Evolutionary conservation across 2,329 filamentous ascomycete genomes (phyloP).

Genomic region (Cercospora sesami): DNA sequence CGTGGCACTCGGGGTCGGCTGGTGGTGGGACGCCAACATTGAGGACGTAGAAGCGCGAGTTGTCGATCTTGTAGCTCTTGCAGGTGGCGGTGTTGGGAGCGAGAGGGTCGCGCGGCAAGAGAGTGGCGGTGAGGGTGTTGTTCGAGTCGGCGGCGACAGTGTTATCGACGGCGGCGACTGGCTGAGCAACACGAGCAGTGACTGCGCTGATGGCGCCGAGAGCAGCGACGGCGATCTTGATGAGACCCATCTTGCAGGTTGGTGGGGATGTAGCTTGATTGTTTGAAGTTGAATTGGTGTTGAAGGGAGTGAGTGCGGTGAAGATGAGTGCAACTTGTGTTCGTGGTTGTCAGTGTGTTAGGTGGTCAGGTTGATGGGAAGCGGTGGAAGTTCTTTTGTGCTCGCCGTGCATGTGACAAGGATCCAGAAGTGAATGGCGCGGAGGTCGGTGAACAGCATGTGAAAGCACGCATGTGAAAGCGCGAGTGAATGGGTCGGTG

Average conservation of each 20-base stretch:
- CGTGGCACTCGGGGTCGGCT: not conserved
- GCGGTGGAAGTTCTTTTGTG: not conserved
- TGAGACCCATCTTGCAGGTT: not conserved
- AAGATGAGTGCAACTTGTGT: not conserved
- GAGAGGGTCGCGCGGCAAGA: not conserved
- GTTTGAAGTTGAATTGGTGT: not conserved
- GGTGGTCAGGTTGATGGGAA: not conserved
- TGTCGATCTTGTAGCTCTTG: constrained; percentile 2
- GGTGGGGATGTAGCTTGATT: not conserved
- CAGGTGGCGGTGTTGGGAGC: not conserved
- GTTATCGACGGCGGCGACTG: not conserved
- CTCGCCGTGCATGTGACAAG: not conserved
- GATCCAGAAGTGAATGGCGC: not conserved
- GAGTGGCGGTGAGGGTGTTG: not conserved
- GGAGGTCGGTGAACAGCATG: not conserved
- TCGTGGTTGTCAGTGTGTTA: not conserved
- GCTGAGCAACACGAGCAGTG: not conserved
- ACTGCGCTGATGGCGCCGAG: not conserved
- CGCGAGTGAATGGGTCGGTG: not conserved
- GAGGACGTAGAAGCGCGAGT: not conserved
- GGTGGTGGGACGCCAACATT: not conserved
- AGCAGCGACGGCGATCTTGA: not conserved
- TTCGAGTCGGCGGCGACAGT: not conserved
- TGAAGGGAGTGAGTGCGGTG: not conserved
- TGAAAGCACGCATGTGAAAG: not conserved